These are phyloP conservation scores for Viridothelium virens DNA, from an alignment of 495 filamentous ascomycete genomes.

Conservation along the genomic window DNA sequence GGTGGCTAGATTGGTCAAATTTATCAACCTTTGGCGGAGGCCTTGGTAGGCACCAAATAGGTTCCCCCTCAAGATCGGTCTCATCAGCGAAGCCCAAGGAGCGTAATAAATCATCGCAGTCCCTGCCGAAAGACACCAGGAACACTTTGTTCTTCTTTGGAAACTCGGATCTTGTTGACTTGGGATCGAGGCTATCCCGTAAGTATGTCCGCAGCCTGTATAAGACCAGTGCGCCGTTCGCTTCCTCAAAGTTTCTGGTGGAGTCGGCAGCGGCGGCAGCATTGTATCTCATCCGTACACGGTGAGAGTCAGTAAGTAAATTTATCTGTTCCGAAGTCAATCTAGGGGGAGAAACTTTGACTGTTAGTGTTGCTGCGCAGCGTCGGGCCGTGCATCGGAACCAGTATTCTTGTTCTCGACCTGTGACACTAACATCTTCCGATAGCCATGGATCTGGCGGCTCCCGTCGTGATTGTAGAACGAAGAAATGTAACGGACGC, in stretches of 20 bases:
- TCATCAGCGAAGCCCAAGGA: background rate
- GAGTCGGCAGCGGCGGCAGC: slow-evolving; percentile 49
- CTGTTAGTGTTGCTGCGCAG: slow-evolving; percentile 49
- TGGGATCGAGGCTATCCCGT: slow-evolving; percentile 48
- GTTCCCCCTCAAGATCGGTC: slow-evolving; percentile 45
- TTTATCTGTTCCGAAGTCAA: slow-evolving; percentile 43
- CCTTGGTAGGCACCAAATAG: slow-evolving; percentile 49
- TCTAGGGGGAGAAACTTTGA: slow-evolving; percentile 49
- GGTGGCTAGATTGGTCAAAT: slow-evolving; percentile 19
- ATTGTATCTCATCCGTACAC: slow-evolving; percentile 48
- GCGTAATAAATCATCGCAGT: slow-evolving; percentile 43
- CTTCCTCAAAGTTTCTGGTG: slow-evolving; percentile 43
- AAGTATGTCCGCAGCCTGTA: slow-evolving; percentile 55
- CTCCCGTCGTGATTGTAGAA: slow-evolving; percentile 14
- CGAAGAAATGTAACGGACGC: slow-evolving; percentile 38
- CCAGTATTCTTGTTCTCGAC: slow-evolving; percentile 24
- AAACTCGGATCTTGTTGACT: slow-evolving; percentile 46
- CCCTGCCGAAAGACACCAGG: slow-evolving; percentile 55
- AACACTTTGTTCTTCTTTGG: slow-evolving; percentile 65
- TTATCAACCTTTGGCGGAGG: slow-evolving; percentile 41
- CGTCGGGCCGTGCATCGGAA: slow-evolving; percentile 55
- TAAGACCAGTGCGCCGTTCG: slow-evolving; percentile 45
- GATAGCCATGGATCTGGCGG: slow-evolving; percentile 6
- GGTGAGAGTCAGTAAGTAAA: slow-evolving; percentile 48
- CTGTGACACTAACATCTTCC: background rate